Evolutionary conservation across 2,329 filamentous ascomycete species (phyloP), one percentile per base, ranked within the genome.

Genomic region (Scopulariopsis brevicaulis): DNA sequence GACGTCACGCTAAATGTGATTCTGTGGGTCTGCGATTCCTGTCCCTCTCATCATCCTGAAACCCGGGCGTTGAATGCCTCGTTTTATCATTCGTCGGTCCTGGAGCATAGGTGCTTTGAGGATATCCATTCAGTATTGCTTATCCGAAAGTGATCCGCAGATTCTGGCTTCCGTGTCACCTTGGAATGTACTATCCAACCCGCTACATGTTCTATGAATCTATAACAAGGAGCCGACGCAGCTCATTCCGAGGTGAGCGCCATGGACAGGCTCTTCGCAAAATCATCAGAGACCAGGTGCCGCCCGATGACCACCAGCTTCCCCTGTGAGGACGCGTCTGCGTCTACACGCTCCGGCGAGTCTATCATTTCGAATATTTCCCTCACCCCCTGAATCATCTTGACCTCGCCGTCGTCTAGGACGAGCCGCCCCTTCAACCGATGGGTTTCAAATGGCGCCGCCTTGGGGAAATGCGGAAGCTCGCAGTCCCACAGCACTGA

Each of bases 351-450:
- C 11, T 69, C 64, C 4, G 74, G 71, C 8, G 73, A 74, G 63
- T 96, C 90, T 25, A 90, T 82, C 25, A 97, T 87, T 66, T 99
- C 94, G 69, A 97, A 99, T 18, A 97, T 81, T 65, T 96, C 93
- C 57, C 93, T 77, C 1, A 99, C 94, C 1, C 92, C 94, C 70
- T 99, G 94, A 8, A 97, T 78, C 62, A 97, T 83, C 68, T 90
- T 89, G 51, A 84, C 74, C 0, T 76, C 74, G 1, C 89, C 90
- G 58, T 85, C 77, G 0, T 73, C 66, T 20, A 93, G 75, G 0
- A 81, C 75, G 7, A 97, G 70, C 2, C 90, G 83, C 0, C 91
- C 93, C 69, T 99, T 99, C 40, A 90, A 75, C 14, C 94, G 83
- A 67, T 99, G 93, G 24, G 97, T 85, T 65, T 96, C 91, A 62